These are phyloP conservation scores for Mycosarcoma mackinlayi DNA, from an alignment of 1,284 basidiomycete genomes.

Conservation along the genomic window DNA sequence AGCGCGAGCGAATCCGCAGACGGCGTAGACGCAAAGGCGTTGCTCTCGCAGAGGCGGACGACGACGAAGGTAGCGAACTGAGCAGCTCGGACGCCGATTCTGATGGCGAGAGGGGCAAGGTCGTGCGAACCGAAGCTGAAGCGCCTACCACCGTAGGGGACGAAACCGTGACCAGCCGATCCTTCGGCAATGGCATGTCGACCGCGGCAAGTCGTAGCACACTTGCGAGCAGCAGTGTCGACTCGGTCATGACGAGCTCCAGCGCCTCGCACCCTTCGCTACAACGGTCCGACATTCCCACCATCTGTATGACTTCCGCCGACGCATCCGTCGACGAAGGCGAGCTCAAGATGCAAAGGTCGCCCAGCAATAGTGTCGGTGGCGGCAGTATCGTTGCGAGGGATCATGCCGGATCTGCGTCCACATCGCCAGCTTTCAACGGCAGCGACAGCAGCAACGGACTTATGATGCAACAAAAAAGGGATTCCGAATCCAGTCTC, in stretches of 20 bases:
- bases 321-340: constrained; percentile 17
- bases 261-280: constrained; percentile 30
- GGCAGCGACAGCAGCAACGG: constrained; percentile 14
- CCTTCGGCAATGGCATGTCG: constrained; percentile 5
- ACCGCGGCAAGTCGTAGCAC: constrained; percentile 30
- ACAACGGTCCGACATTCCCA: constrained; percentile 32
- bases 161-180: constrained; percentile 11
- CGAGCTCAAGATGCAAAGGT: constrained; percentile 6
- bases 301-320: constrained; percentile 42
- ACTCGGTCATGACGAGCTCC: constrained; percentile 35
- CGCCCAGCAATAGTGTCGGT: constrained; percentile 5
- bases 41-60: constrained; percentile 35
- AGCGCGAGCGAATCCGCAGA: constrained; percentile 66
- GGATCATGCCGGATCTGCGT: constrained; percentile 15
- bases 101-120: constrained; percentile 8
- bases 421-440: constrained; percentile 3
- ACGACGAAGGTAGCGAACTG: constrained; percentile 69
- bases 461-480: constrained; percentile 11
- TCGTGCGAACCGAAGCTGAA: neutral
- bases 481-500: constrained; percentile 35
- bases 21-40: constrained; percentile 65
- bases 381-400: constrained; percentile 15
- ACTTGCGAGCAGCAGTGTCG: constrained; percentile 29
- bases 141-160: constrained; percentile 8
- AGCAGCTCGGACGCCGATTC: constrained; percentile 57